These are phyloP conservation scores for Graphilbum sp. DNA, from an alignment of 2,329 filamentous ascomycete genomes.

Conservation along the genomic window DNA sequence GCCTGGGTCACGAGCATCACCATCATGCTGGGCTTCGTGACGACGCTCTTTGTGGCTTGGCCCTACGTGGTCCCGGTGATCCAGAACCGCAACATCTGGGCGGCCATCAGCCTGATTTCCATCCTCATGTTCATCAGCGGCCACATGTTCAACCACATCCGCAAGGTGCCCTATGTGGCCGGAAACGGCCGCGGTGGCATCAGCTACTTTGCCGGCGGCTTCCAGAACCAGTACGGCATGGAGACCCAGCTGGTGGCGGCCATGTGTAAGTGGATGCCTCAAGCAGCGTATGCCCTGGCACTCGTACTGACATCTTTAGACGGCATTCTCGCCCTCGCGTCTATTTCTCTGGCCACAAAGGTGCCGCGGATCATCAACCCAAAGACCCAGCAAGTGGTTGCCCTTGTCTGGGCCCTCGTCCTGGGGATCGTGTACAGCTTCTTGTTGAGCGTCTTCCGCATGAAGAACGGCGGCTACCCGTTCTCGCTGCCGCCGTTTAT, in stretches of 20 bases:
- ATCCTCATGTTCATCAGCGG: conserved; percentile 90
- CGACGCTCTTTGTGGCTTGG: conserved; percentile 52
- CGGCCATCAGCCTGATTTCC: conserved; percentile 69
- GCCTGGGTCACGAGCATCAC: conserved; percentile 54
- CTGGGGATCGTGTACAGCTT: conserved; percentile 83
- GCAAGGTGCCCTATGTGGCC: conserved; percentile 83
- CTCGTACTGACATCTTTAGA: too few species aligned
- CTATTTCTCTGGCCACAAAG: conserved; percentile 81
- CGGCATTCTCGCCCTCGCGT: conserved; percentile 71
- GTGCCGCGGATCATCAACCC: conserved; percentile 74
- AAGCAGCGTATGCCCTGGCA: too few species aligned
- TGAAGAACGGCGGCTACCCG: conserved; percentile 90
- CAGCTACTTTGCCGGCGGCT: conserved; percentile 78
- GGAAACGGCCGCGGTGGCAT: conserved; percentile 75
- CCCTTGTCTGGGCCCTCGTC: conserved; percentile 62
- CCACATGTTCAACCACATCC: conserved; percentile 99
- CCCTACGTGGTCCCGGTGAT: conserved; percentile 69
- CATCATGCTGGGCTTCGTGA: conserved; percentile 51
- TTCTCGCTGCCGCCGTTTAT: conserved; percentile 87
- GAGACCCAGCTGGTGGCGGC: conserved; percentile 92
- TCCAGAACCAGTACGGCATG: conserved; percentile 84
- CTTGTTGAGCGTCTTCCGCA: conserved; percentile 79
- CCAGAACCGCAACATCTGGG: conserved; percentile 89
- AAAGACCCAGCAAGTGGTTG: conserved; percentile 62
- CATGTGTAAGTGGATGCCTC: conserved; percentile 57